These are phyloP conservation scores for Funneliformis mosseae DNA, from an alignment of 192 early-diverging fungal species.

Conservation along the genomic window DNA sequence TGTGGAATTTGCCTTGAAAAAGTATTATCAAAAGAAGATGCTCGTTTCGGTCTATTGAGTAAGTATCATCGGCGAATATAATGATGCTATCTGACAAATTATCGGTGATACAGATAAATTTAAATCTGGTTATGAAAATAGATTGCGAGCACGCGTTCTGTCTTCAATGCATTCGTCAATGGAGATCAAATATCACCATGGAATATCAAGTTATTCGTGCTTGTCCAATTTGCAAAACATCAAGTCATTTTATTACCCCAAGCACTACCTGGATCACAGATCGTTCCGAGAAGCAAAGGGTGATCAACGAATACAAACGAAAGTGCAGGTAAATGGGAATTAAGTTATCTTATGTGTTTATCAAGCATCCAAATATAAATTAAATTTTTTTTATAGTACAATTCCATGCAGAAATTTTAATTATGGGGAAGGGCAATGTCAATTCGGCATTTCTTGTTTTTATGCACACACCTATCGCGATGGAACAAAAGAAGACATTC, in stretches of 20 bases:
- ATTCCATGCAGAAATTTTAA: slow-evolving; percentile 37
- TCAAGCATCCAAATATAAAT: too few species aligned
- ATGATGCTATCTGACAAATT: neutral
- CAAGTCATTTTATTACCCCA: slow-evolving; percentile 34
- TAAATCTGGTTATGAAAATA: neutral
- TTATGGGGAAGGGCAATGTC: slow-evolving; percentile 36
- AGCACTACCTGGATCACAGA: slow-evolving; percentile 37
- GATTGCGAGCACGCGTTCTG: slow-evolving; percentile 40
- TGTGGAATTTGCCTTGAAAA: slow-evolving; percentile 38
- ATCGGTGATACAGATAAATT: too few species aligned
- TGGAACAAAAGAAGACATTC: slow-evolving; percentile 30
- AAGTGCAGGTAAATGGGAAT: slow-evolving; percentile 26
- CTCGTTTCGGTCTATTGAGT: slow-evolving; percentile 38
- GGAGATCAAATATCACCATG: slow-evolving; percentile 29
- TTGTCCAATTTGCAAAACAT: slow-evolving; percentile 32
- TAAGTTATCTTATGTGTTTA: too few species aligned
- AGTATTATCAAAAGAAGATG: slow-evolving; percentile 28
- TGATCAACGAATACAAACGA: slow-evolving; percentile 34
- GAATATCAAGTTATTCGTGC: slow-evolving; percentile 33
- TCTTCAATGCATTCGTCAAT: slow-evolving; percentile 37
- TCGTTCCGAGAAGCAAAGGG: slow-evolving; percentile 26
- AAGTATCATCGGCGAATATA: neutral
- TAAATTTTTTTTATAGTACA: neutral
- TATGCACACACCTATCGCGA: slow-evolving; percentile 36
- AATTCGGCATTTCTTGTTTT: slow-evolving; percentile 37